These are phyloP conservation scores for Russula brevipes DNA, from an alignment of 768 basidiomycete species.

Conservation along the genomic window DNA sequence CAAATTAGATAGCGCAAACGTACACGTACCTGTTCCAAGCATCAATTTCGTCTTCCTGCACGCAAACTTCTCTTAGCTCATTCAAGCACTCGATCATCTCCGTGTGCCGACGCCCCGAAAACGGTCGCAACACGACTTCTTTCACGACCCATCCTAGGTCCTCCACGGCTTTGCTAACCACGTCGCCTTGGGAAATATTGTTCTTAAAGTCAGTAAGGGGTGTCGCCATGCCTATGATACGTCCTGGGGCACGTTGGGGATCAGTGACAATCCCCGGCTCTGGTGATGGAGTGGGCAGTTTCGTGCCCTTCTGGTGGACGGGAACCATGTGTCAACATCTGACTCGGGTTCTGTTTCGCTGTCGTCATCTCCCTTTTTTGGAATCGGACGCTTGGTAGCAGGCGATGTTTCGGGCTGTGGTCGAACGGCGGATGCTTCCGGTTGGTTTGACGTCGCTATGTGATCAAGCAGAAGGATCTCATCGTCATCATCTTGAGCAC, in stretches of 20 bases:
- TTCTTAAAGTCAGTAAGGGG: slow-evolving; percentile 74
- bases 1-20: slow-evolving; percentile 15
- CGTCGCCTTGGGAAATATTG: slow-evolving; percentile 66
- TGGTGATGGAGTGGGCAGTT: slow-evolving; percentile 24
- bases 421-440: slow-evolving; percentile 28
- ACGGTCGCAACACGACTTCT: slow-evolving; percentile 66
- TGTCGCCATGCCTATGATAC: slow-evolving; percentile 68
- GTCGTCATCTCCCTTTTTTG: slow-evolving; percentile 31
- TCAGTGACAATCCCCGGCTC: slow-evolving; percentile 36
- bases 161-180: slow-evolving; percentile 80
- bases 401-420: slow-evolving; percentile 12
- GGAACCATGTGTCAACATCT: slow-evolving; percentile 38
- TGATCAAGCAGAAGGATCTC: slow-evolving; percentile 25
- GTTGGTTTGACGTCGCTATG: slow-evolving; percentile 25
- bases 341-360: slow-evolving; percentile 53
- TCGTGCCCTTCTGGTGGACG: slow-evolving; percentile 24
- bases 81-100: slow-evolving; percentile 74
- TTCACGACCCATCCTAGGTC: slow-evolving; percentile 68
- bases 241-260: slow-evolving; percentile 54
- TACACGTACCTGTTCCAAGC: slow-evolving; percentile 68
- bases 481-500: slow-evolving; percentile 51
- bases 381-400: slow-evolving; percentile 26
- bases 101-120: slow-evolving; percentile 56
- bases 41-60: slow-evolving; percentile 76
- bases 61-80: slow-evolving; percentile 57